Evolutionary conservation across 352 stramenopile genomes (phyloP), one percentile per base, ranked within the genome.

Genomic region (Plasmopara viticola): DNA sequence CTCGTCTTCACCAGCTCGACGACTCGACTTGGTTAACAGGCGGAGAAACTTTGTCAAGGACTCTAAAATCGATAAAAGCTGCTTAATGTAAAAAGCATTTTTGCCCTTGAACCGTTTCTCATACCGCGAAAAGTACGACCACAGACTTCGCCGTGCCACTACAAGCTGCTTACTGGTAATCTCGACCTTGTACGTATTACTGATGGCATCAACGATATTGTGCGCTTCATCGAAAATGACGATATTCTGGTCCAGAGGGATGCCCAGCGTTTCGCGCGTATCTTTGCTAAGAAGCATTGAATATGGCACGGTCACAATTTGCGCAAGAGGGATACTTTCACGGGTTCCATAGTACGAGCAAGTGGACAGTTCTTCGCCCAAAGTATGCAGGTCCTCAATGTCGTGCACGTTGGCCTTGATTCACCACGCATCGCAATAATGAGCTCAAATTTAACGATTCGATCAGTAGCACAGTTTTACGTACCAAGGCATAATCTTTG

Each of bases 151-250:
- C 30, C 82, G 66, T 7, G 78, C 73, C 17, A 88, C 66, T 0
- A 92, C 77, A 6, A 90, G 53, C 48, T 91, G 70, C 44, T 90
- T 92, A 56, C 68, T 90, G 17, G 69, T 76, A 9, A 91, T 74
- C 31, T 78, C 56, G 10, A 91, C 78, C 38, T 84, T 90, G 65
- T 97, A 92, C 7, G 86, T 93, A 53, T 78, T 84, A 59, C 96
- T 96, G 51, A 99, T 86, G 9, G 95, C 89, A 56, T 98, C 95
- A 7, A 98, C 80, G 38, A 99, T 86, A 66, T 99, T 99, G 70
- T 99, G 97, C 13, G 96, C 97, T 67, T 99, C 97, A 66, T 99
- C 97, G 38, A 99, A 87, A 9, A 99, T 77, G 13, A 99, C 84
- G 8, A 99, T 86, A 41, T 84, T 95, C 45, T 82, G 70, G 28